Percentiles rank a stretch among this genome's conserved stretches.
These are phyloP conservation scores for Xylaria curta DNA, from an alignment of 495 filamentous ascomycete species.

Conservation along the genomic window DNA sequence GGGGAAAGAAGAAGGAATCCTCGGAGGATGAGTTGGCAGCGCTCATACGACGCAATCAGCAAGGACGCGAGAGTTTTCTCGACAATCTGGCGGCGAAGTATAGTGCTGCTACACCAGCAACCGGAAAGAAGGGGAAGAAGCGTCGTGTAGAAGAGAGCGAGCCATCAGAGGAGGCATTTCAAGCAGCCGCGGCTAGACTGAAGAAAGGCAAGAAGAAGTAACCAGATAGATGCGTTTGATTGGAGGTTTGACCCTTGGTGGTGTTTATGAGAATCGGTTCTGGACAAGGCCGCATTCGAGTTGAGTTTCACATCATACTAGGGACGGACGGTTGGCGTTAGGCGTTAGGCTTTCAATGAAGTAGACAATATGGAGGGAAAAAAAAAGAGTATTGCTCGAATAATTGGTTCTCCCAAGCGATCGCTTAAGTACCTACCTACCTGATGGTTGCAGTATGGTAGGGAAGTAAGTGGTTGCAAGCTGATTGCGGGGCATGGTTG, in stretches of 20 bases:
- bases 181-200: slow-evolving; percentile 51
- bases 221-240: not conserved
- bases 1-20: slow-evolving; percentile 46
- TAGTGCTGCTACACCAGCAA: slow-evolving; percentile 48
- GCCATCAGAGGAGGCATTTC: slow-evolving; percentile 73
- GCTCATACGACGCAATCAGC: slow-evolving; percentile 51
- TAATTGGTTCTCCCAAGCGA: not conserved
- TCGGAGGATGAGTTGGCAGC: slow-evolving; percentile 50
- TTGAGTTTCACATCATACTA: slow-evolving; percentile 1
- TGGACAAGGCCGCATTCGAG: not conserved
- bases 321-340: not conserved
- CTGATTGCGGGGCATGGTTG: slow-evolving; percentile 7
- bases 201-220: slow-evolving; percentile 51
- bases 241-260: slow-evolving; percentile 4
- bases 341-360: slow-evolving; percentile 13
- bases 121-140: slow-evolving; percentile 58
- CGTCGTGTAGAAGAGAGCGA: slow-evolving; percentile 51
- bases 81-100: slow-evolving; percentile 79
- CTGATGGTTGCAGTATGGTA: not conserved
- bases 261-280: slow-evolving; percentile 15
- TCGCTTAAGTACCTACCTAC: not conserved
- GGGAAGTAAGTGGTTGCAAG: not conserved
- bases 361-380: not conserved
- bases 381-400: not conserved
- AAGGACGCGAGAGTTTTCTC: slow-evolving; percentile 59